Evolutionary conservation across 129 eudicot genomes (phyloP).

Genomic region (Flaveria robusta): DNA sequence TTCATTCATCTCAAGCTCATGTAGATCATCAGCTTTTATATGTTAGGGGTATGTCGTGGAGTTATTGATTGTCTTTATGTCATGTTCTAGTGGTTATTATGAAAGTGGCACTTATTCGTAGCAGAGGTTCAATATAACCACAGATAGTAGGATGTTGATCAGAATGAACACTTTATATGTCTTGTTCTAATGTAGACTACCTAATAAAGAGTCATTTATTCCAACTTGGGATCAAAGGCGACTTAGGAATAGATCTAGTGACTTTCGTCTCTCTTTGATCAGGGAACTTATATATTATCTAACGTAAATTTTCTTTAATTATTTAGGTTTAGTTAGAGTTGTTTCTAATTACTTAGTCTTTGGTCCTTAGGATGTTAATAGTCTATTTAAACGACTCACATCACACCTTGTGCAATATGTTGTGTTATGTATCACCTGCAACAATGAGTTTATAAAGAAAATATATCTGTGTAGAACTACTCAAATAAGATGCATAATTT

Average conservation of each 20-base stretch:
- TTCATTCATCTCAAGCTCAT: background rate
- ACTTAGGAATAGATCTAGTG: background rate
- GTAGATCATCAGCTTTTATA: background rate
- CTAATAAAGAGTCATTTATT: background rate
- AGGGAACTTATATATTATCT: background rate
- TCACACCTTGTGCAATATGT: background rate
- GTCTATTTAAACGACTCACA: background rate
- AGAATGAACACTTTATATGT: background rate
- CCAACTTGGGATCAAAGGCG: background rate
- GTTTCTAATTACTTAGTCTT: background rate
- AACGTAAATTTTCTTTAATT: background rate
- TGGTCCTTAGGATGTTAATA: background rate
- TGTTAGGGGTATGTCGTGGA: background rate
- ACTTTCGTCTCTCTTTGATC: background rate
- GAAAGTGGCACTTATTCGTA: background rate
- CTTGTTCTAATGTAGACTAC: slow-evolving; percentile 8
- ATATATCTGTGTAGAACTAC: background rate
- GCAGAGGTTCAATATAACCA: background rate
- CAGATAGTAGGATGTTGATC: background rate
- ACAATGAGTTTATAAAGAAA: background rate
- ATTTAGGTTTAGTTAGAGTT: background rate
- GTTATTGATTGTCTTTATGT: background rate
- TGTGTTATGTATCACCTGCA: background rate
- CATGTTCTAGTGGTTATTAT: slow-evolving; percentile 11
- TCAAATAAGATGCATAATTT: background rate